Evolutionary conservation across 164 flowering plant genomes (phyloP).

Genomic region (Echeveria elegans): DNA sequence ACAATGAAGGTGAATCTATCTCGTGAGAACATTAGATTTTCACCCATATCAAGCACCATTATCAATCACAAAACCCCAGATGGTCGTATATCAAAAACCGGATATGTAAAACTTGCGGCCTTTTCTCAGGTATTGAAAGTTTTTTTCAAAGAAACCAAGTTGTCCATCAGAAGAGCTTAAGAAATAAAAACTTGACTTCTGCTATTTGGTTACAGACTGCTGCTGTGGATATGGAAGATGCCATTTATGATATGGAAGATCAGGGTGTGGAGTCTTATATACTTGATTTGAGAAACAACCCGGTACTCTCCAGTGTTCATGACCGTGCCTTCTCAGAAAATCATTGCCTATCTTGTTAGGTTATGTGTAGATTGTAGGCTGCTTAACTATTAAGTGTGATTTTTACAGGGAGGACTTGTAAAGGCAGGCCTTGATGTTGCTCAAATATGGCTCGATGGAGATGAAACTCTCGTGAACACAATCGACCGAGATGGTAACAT

Average conservation of each 20-base stretch:
- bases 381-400: too few species aligned
- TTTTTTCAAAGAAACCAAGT: not conserved
- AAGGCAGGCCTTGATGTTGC: conserved; percentile 96
- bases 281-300: conserved; percentile 86
- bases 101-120: conserved; percentile 71
- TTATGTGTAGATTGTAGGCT: not conserved
- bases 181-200: not conserved
- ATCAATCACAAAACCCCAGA: conserved; percentile 71
- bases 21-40: conserved; percentile 73
- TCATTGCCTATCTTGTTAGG: not conserved
- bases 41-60: conserved; percentile 73
- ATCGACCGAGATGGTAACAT: conserved; percentile 77
- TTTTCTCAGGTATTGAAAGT: conserved; percentile 73
- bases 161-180: not conserved
- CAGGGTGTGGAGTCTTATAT: conserved; percentile 87
- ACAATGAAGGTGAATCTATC: conserved; percentile 63
- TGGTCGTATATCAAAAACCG: conserved; percentile 69
- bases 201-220: conserved; percentile 45
- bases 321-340: not conserved
- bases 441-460: conserved; percentile 95
- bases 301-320: conserved; percentile 34
- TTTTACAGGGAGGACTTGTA: conserved; percentile 76
- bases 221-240: conserved; percentile 76
- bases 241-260: conserved; percentile 67
- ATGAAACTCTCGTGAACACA: conserved; percentile 91